Conservation (phyloP, 2,329 filamentous ascomycete genomes). For the Fusarium graminum region DNA sequence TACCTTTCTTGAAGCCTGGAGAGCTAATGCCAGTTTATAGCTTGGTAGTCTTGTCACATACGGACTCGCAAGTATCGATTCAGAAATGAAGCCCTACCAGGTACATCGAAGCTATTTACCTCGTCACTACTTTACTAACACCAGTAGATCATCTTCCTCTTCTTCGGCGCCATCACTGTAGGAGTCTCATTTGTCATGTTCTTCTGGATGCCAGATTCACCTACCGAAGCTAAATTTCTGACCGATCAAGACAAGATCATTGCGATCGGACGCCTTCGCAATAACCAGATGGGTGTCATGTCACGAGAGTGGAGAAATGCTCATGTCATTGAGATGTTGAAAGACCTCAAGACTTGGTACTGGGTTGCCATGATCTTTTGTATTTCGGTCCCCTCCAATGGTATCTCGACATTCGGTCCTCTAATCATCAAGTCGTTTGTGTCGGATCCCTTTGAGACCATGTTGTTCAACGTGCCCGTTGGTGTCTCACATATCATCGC, state of each 20-base stretch:
- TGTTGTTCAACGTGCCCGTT: conserved; percentile 72
- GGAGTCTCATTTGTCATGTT: conserved; percentile 61
- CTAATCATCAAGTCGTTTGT: conserved; percentile 72
- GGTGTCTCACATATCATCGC: conserved; percentile 70
- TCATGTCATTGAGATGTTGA: conserved; percentile 65
- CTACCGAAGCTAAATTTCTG: conserved; percentile 65
- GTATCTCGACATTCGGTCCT: conserved; percentile 69
- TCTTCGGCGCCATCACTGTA: conserved; percentile 66
- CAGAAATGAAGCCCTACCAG: conserved; percentile 62
- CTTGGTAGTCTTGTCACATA: conserved; percentile 69
- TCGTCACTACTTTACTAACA: fast-evolving
- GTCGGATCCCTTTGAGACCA: conserved; percentile 67
- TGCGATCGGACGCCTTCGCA: conserved; percentile 66
- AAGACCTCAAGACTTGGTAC: conserved; percentile 71
- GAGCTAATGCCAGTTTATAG: conserved; percentile 39
- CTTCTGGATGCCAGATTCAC: conserved; percentile 63
- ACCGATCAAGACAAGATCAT: conserved; percentile 64
- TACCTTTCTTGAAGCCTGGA: background rate
- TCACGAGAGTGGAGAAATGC: conserved; percentile 65
- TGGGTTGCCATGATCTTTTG: conserved; percentile 68
- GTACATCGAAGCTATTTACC: conserved; percentile 39
- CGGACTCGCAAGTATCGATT: conserved; percentile 69
- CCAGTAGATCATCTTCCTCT: conserved; percentile 63
- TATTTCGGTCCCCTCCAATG: conserved; percentile 69
- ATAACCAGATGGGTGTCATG: conserved; percentile 67